Evolutionary conservation across 2,329 filamentous ascomycete species (phyloP), one percentile per base, ranked within the genome.

Genomic region (Aspergillus texensis): DNA sequence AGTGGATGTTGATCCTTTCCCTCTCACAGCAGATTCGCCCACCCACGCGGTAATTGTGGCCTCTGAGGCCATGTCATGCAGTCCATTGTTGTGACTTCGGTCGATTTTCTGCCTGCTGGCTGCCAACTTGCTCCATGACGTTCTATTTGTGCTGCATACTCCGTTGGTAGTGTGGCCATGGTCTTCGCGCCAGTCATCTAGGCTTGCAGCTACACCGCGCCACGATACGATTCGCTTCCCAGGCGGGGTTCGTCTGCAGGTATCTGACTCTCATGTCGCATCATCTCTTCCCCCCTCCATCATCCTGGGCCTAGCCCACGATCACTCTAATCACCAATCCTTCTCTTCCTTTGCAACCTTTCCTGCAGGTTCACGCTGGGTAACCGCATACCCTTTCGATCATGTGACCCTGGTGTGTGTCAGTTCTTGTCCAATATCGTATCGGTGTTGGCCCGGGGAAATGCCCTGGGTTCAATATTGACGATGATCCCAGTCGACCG

Each of bases 391-490:
- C 65, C 62, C 54, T 60, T 69, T 71, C 66, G 68, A 73, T 78
- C 76, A 78, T 78, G 76, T 78, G 76, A 78, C 74, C 34, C 24
- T 66, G 36, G 30, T n/a, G 64, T 64, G 67, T 69, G 67, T 57
- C 65, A 60, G 58, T 57, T 65, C 46, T 68, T 67, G 62, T 70
- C 71, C 74, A 74, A 72, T 69, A 64, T 70, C 62, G 63, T 55
- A 61, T 59, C 62, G 55, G 62, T 61, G 67, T 69, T 69, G 67
- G 65, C 58, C 65, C 57, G 57, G 65, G 62, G 57, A 62, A 62
- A 58, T 59, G 61, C 57, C 69, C 65, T 67, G 70, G 66, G 57
- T 59, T 58, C 67, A 68, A 67, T 66, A 66, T 46, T 65, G 66
- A 64, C 61, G 66, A 68, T 72, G 68, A 68, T 70, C 69, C 71